Conservation (phyloP, 2,329 filamentous ascomycete species). For the Pseudocercospora fijiensis region DNA sequence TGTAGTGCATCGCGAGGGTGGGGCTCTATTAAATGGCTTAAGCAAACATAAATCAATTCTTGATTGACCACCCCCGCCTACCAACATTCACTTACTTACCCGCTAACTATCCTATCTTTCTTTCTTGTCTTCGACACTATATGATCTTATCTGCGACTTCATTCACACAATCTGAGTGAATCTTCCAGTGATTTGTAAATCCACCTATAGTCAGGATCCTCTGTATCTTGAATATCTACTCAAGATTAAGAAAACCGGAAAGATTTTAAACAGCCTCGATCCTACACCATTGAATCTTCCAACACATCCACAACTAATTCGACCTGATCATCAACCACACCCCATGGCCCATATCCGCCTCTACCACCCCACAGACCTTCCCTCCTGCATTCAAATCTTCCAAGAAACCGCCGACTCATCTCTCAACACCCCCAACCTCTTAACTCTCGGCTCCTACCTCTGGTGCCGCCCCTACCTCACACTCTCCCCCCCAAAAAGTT, state of each 20-base stretch:
- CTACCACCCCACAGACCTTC: neutral
- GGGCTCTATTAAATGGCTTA: neutral
- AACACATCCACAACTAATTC: neutral
- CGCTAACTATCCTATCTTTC: neutral
- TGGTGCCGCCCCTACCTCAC: slow-evolving; percentile 38
- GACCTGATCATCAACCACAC: neutral
- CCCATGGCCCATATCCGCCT: neutral
- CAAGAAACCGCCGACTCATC: neutral
- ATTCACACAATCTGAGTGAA: no score
- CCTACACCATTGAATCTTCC: neutral
- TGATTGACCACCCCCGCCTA: neutral
- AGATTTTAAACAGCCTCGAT: neutral
- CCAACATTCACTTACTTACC: neutral
- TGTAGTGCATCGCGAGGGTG: neutral
- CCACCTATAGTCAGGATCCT: no score
- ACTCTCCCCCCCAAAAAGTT: slow-evolving; percentile 36
- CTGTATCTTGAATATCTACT: neutral
- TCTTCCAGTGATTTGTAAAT: no score
- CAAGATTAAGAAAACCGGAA: neutral
- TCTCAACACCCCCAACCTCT: neutral
- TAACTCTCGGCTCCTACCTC: slow-evolving; percentile 9
- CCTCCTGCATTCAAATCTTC: neutral
- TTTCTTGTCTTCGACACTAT: neutral
- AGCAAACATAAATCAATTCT: neutral
- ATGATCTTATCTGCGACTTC: neutral